Evolutionary conservation across 164 flowering plant genomes (phyloP).

Genomic region (Tetrastigma voinierianum): DNA sequence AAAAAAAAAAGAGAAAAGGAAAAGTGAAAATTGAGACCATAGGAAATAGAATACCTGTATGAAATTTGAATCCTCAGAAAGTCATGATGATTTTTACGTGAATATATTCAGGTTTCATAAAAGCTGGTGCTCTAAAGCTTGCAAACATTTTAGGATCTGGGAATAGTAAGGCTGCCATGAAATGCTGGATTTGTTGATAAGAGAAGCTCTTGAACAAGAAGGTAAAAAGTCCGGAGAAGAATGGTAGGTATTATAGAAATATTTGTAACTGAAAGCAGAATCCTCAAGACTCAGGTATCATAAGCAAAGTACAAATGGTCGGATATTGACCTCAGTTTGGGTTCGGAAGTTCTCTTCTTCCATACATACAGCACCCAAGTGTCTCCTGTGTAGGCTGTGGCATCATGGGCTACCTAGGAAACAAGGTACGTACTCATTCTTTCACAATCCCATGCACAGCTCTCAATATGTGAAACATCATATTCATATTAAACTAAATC

Average conservation of each 20-base stretch:
- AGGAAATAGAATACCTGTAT: too few species aligned
- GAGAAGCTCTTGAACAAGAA: slow-evolving; percentile 58
- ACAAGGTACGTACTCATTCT: slow-evolving; percentile 49
- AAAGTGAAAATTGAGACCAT: too few species aligned
- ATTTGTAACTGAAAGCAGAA: slow-evolving; percentile 2
- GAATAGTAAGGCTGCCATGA: slow-evolving; percentile 40
- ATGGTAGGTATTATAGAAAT: too few species aligned
- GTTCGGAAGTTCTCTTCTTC: slow-evolving; percentile 43
- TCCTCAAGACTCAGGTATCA: slow-evolving; percentile 35
- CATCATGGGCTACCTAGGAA: slow-evolving; percentile 76
- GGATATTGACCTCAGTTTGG: slow-evolving; percentile 67
- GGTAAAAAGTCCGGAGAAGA: slow-evolving; percentile 12
- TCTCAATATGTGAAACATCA: too few species aligned
- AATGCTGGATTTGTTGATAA: slow-evolving; percentile 69
- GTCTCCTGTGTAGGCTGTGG: slow-evolving; percentile 83
- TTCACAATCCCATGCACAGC: too few species aligned
- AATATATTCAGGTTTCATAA: slow-evolving; percentile 60
- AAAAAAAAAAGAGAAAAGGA: background rate
- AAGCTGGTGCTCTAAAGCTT: slow-evolving; percentile 60
- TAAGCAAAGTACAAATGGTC: slow-evolving; percentile 81
- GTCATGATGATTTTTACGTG: background rate
- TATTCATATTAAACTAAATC: too few species aligned
- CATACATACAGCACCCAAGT: slow-evolving; percentile 39
- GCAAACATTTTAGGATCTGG: slow-evolving; percentile 58
- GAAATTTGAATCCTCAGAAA: too few species aligned